Evolutionary conservation across 1,284 basidiomycete genomes (phyloP).

Genomic region (Ustilago nuda): DNA sequence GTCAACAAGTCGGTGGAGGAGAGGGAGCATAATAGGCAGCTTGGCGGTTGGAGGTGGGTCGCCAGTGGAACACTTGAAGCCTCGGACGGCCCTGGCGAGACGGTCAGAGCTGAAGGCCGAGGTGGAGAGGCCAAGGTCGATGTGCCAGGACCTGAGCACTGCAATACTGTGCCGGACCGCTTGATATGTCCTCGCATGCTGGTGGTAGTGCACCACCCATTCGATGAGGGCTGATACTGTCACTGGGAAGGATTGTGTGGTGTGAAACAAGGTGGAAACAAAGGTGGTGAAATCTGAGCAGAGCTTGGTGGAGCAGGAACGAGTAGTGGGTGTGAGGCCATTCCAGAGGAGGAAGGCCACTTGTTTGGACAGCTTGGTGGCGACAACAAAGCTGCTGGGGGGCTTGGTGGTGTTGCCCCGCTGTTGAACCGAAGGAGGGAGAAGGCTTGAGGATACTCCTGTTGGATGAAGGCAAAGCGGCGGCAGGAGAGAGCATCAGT

Average conservation of each 20-base stretch:
- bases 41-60: not conserved
- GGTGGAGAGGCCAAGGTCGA: not conserved
- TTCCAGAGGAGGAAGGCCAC: too few species aligned
- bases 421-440: too few species aligned
- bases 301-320: not conserved
- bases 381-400: too few species aligned
- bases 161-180: not conserved
- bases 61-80: not conserved
- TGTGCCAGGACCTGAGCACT: not conserved
- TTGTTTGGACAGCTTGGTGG: too few species aligned
- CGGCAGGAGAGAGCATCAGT: too few species aligned
- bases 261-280: not conserved
- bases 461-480: too few species aligned
- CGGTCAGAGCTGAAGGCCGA: not conserved
- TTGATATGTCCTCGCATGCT: not conserved
- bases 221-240: not conserved
- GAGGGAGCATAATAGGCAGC: not conserved
- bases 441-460: too few species aligned
- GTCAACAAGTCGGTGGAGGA: not conserved
- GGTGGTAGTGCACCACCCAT: not conserved
- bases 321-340: not conserved
- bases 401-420: too few species aligned
- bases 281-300: not conserved
- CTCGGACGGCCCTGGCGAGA: not conserved
- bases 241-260: not conserved